phyloP scores from a whole-genome alignment of 805 yeast species.

The Wickerhamiella dianesei region DNA sequence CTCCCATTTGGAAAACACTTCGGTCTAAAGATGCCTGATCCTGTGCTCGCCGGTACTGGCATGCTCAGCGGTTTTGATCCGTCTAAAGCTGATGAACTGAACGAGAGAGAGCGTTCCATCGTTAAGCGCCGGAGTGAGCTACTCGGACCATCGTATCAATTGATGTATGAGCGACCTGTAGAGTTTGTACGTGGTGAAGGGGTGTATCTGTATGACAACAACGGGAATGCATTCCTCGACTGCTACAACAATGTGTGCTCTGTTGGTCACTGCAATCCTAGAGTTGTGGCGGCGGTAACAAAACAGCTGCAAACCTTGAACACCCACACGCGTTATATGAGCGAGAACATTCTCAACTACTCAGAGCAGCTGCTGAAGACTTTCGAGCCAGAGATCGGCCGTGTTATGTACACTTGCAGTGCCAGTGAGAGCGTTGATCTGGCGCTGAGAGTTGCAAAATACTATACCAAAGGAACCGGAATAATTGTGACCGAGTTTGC shows the following conservation, averaged over 20 bases:
- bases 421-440: conserved; percentile 13
- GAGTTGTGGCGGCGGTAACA: conserved; percentile 7
- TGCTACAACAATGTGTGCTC: conserved; percentile 12
- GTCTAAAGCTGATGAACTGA: neutral
- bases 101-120: conserved; percentile 4
- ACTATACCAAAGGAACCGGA: conserved; percentile 11
- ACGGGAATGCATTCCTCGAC: conserved; percentile 9
- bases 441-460: conserved; percentile 9
- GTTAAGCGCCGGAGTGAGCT: conserved; percentile 4
- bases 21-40: neutral
- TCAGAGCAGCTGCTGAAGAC: conserved; percentile 6
- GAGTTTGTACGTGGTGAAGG: conserved; percentile 11
- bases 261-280: conserved; percentile 11
- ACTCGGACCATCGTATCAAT: conserved; percentile 11
- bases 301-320: conserved; percentile 6
- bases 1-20: too few relatives aligned
- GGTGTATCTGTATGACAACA: conserved; percentile 6
- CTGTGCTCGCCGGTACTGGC: conserved; percentile 3
- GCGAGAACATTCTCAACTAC: conserved; percentile 7
- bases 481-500: conserved; percentile 10
- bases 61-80: conserved; percentile 11
- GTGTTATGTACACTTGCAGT: conserved; percentile 10
- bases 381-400: conserved; percentile 4
- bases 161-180: conserved; percentile 12
- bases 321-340: conserved; percentile 12